Base-by-base conservation (phyloP, 2,329 filamentous ascomycete genomes). In the Talaromyces sp. region DNA sequence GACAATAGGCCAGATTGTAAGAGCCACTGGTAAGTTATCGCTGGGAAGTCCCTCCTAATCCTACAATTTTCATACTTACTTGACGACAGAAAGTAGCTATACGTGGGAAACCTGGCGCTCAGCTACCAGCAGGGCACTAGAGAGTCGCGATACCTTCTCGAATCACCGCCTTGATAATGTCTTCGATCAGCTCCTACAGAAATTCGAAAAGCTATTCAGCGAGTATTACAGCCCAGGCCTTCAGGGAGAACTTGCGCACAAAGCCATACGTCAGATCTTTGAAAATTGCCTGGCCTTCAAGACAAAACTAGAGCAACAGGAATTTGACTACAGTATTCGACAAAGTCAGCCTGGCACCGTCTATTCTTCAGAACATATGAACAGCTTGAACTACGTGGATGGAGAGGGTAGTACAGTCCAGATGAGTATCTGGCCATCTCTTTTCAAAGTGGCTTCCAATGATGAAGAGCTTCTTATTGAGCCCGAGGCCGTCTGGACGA, bases 101-200 rank as follows among this genome's bases (percentile, higher is more conserved):
- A 53, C 64, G 2, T 50, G 51, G 25, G 58, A 55, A 1, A 56
- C 63, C 13, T 68, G 66, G 66, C 58, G 63, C n/a, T 61, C 41
- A 39, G 61, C 64, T 1, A 65, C 62, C n/a, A 65, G 63, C 36
- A 63, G 25, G 1, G 64, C 57, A 5, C 9, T 56, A 0, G 13
- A 60, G 17, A 53, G 36, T 28, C 31, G 15, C 6, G 10, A 21
- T 17, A 3, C 7, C 6, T 46, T 46, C 9, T 6, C 1, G 15
- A 11, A 19, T 22, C 8, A 22, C 15, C 39, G 37, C 45, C 0
- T 22, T 62, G 2, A 53, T 36, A 2, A 21, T 21, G 1, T 0
- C 11, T 10, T 3, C n/a, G 60, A 8, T 11, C 43, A 8, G 5
- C 9, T 17, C 35, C n/a, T 9, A 48, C 53, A 28, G 6, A 59